Evolutionary conservation across 2,329 filamentous ascomycete genomes (phyloP), one percentile per base, ranked within the genome.

Genomic region (Didymella glomerata): DNA sequence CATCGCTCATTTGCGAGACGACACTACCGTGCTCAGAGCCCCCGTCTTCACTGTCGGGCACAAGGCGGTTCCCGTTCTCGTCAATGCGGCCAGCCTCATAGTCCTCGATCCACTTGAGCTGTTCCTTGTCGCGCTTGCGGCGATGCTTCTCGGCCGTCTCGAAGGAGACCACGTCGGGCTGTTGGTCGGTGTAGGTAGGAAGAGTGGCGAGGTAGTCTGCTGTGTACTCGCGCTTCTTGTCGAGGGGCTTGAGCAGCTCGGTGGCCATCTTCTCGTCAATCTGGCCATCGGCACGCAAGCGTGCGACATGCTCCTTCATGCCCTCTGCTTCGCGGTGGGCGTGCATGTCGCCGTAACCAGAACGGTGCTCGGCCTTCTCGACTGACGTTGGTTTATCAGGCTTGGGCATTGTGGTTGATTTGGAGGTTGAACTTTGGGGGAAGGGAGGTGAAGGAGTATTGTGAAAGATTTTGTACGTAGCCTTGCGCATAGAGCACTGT

Each of bases 11-110:
- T 7, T 49, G 18, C 1, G 46, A 44, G 13, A 7, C 22, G 3
- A 16, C 53, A 16, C 24, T 28, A 18, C 5, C 32, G 7, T n/a
- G 13, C 22, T 40, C 42, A 2, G 11, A 16, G 16, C 2, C 40
- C 9, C 22, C 32, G 11, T 27, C 16, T 20, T 14, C 24, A 20
- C 14, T 18, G 2, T 48, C 9, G 13, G 28, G 34, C 28, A 27
- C 40, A 22, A 40, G 14, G 10, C n/a, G 20, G 7, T 64, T 62
- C 3, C 65, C 68, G 2, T 64, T 22, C 20, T 63, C 64, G 25
- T 72, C 68, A 20, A 70, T 67, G n/a, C 46, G 53, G 6, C 68
- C 68, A 3, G 57, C 62, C 14, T 53, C 10, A 20, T 36, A 72
- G 10, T 67, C 63, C 18, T 45, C 49, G 13, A 69, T 30, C 16